Base-by-base conservation (phyloP, 768 basidiomycete species). In the Hemileccinum rubropunctum region DNA sequence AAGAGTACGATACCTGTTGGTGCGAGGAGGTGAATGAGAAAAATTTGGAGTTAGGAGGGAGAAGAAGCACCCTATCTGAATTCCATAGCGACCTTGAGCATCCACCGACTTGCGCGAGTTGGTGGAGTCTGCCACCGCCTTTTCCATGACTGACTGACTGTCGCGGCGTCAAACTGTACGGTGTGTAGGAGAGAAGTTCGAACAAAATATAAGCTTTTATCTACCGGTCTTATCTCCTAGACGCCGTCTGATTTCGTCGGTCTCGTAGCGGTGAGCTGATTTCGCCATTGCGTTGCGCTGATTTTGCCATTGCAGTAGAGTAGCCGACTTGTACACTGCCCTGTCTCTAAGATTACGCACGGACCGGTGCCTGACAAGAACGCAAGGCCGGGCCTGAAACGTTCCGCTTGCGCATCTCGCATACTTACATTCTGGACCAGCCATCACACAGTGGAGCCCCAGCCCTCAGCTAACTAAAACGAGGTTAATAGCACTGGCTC, bases 1-100 rank as follows among this genome's bases (percentile, higher is more conserved):
- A 11, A 79, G 71, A 0, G 77, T 78, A 18, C 77, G 73, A 45
- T 73, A 73, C 3, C 71, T 73, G 48, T 58, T 11, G 18, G 10
- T 1, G n/a, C n/a, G n/a, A n/a, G n/a, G n/a, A n/a, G n/a, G n/a
- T 37, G 4, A 4, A 17, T 33, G 12, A 40, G 4, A 47, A 15
- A 3, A 30, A 0, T 2, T 1, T 9, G 9, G 6, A 4, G 28
- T 0, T 0, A 7, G 11, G 4, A 18, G 15, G 1, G 34, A 26
- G 17, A 20, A 17, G 37, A 42, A 3, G 37, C n/a, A 64, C 67
- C 61, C 54, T 21, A 67, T 67, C 57, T 67, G 68, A 37, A 67
- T 65, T 12, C 67, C 66, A 57, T 68, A 65, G 21, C 47, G 28
- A 3, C 63, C 57, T 14, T 52, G 50, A 26, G 14, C 52, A 5